Percentiles rank a stretch among this genome's conserved stretches.
Evolutionary conservation across 352 stramenopile genomes (phyloP).

Genomic region (Globisporangium emineosum): DNA sequence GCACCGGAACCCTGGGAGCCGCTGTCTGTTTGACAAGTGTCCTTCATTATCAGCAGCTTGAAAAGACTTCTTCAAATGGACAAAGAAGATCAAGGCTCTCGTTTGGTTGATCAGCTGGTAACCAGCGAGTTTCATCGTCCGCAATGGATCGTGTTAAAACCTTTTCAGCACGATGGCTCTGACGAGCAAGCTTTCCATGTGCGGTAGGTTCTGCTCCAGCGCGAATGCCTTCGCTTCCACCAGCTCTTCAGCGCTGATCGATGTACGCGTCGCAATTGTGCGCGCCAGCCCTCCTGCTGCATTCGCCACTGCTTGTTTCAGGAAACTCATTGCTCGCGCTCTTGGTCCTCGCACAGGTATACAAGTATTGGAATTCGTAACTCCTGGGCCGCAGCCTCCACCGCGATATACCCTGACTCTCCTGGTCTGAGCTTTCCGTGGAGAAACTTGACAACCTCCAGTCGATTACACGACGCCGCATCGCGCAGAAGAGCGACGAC

Average conservation of each 20-base stretch:
- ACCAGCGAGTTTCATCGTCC: no score
- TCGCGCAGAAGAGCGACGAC: not conserved
- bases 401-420: not conserved
- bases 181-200: no score
- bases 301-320: not conserved
- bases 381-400: not conserved
- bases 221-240: no score
- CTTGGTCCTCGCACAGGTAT: not conserved
- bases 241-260: no score
- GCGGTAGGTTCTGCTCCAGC: no score
- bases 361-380: not conserved
- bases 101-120: no score
- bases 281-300: no score
- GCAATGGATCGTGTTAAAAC: no score
- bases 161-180: no score
- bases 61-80: no score
- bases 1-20: conserved; percentile 1
- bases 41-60: not conserved
- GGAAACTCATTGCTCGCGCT: not conserved
- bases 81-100: no score
- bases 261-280: no score
- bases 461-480: not conserved
- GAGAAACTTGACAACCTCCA: not conserved
- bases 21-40: conserved; percentile 6
- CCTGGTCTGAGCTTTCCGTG: not conserved